Evolutionary conservation across 2,329 filamentous ascomycete genomes (phyloP).

Genomic region (Nigrospora sphaerica): DNA sequence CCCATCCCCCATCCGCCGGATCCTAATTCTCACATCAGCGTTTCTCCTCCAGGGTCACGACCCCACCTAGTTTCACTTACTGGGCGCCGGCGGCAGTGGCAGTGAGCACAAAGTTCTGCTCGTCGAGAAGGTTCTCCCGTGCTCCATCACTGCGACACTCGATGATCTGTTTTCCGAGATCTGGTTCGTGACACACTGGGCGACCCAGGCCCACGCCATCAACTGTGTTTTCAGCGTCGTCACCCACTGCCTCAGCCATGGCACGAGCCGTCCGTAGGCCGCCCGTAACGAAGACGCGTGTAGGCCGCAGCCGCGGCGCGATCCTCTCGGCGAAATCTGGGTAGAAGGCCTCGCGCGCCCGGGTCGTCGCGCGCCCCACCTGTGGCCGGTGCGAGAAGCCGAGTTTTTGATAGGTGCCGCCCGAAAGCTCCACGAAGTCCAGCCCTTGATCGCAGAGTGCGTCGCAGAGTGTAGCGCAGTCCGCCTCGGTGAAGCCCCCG

Average conservation of each 20-base stretch:
- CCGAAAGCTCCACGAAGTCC: conserved; percentile 62
- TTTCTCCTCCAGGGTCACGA: no score
- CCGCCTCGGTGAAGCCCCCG: conserved; percentile 7
- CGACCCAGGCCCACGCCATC: conserved; percentile 31
- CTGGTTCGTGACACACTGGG: background rate
- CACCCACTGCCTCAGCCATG: conserved; percentile 26
- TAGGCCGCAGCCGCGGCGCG: conserved; percentile 30
- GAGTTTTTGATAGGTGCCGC: conserved; percentile 52
- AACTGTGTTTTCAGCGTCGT: conserved; percentile 37
- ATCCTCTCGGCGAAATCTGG: conserved; percentile 54
- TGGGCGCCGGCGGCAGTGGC: no score
- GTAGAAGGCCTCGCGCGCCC: conserved; percentile 59
- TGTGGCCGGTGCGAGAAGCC: conserved; percentile 22
- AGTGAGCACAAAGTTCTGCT: no score
- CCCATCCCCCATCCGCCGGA: no score
- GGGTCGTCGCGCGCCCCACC: conserved; percentile 29
- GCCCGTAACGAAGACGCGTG: conserved; percentile 46
- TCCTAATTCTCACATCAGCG: no score
- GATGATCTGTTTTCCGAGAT: background rate
- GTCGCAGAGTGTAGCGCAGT: conserved; percentile 35
- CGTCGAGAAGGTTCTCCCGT: no score
- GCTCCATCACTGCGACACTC: no score
- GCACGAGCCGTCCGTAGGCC: conserved; percentile 50
- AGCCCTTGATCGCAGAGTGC: conserved; percentile 47
- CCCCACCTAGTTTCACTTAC: no score